Percentiles rank a stretch among this genome's conserved stretches.
Conservation (phyloP, 106 monocot species). For the Amphibolis antarctica region DNA sequence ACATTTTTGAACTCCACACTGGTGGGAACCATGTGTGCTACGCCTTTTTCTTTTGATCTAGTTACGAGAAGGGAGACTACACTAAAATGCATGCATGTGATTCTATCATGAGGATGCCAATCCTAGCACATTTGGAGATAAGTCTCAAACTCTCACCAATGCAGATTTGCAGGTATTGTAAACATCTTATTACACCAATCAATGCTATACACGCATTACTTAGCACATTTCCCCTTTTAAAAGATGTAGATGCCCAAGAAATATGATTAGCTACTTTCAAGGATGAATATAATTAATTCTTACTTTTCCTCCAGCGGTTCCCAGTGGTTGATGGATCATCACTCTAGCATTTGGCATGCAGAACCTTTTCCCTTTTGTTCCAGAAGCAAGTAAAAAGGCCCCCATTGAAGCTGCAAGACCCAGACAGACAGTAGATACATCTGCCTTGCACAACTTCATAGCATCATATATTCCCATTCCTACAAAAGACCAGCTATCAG, state of each 20-base stretch:
- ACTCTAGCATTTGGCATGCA: constrained; percentile 99
- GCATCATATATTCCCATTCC: constrained; percentile 99
- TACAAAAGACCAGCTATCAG: constrained; percentile 10
- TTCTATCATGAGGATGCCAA: not conserved
- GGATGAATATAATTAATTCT: constrained; percentile 9
- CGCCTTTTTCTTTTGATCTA: too few relatives aligned
- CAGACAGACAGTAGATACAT: constrained; percentile 88
- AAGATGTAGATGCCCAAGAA: too few relatives aligned
- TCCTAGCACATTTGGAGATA: not conserved
- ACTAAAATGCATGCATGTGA: not conserved
- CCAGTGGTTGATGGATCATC: constrained; percentile 95
- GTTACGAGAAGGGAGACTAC: too few relatives aligned
- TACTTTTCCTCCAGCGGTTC: constrained; percentile 87
- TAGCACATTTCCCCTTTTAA: too few relatives aligned
- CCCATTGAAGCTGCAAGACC: constrained; percentile 97
- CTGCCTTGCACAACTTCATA: constrained; percentile 97
- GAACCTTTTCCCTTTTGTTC: constrained; percentile 88
- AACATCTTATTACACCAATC: too few relatives aligned
- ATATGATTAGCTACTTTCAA: too few relatives aligned
- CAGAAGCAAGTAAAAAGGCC: constrained; percentile 85
- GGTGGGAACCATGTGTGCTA: too few relatives aligned
- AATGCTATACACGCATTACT: too few relatives aligned
- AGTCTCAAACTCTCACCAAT: not conserved
- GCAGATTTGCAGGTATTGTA: too few relatives aligned
- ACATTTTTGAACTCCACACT: too few relatives aligned